Evolutionary conservation across 768 basidiomycete genomes (phyloP), one percentile per base, ranked within the genome.

Genomic region (Macrolepiota fuliginosa): DNA sequence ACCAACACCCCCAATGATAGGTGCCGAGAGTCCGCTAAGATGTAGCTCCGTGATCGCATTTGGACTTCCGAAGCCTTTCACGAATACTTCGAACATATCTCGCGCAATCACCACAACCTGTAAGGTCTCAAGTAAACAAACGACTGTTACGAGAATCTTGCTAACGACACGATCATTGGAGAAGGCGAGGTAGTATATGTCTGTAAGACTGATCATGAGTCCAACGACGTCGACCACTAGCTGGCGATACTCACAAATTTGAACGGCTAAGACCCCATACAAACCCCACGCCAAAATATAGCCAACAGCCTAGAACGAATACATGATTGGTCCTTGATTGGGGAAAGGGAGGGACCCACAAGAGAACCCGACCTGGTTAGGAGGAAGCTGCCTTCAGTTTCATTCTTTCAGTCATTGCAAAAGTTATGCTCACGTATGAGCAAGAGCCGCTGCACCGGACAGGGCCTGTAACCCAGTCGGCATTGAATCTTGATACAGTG

Each of bases 171-270:
- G 52, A 39, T 71, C 68, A 13, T 62, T 61, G 7, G 65, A 80
- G 75, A 52, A 74, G 71, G 67, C 73, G 73, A 58, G 74, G 73
- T 24, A 82, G 80, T 68, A 79, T 77, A 57, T 64, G 64, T 62
- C 61, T 74, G 51, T 67, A 37, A 24, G 1, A 54, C 6, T 22
- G 42, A 9, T 10, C n/a, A 19, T 45, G 17, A 45, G n/a, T 5
- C 6, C n/a, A 9, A 19, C 42, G 4, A n/a, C 1, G 39, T 40
- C 13, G 39, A 15, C 17, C 13, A 45, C 15, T n/a, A 19, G 7
- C 7, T 22, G 42, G n/a, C 7, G 12, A 17, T 40, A 63, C 72
- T 61, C 56, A 73, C 71, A 73, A 42, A 73, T 69, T 72, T 73
- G 71, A 24, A 70, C 63, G 1, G 68, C 66, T 10, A 74, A 64